Evolutionary conservation across 129 eudicot species (phyloP), one percentile per base, ranked within the genome.

Genomic region (Heracleum sosnowskyi): DNA sequence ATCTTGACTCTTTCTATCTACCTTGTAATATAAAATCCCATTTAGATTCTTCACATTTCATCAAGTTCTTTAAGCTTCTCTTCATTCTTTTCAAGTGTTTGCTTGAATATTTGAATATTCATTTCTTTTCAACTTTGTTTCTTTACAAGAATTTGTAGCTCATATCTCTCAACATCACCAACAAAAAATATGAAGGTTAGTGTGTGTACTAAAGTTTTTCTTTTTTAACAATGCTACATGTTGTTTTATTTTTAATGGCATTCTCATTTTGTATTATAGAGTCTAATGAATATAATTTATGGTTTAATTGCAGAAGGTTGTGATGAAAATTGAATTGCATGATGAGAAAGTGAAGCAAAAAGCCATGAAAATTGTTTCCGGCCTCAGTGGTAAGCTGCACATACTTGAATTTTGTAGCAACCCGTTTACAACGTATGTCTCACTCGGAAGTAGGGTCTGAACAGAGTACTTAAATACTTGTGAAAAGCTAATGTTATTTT

Each of bases 331-430:
- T 86, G 96, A 94, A 7, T 60, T 78, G 33, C 73, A 84, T 74
- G 96, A 94, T 44, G 97, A 90, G 28, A 91, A 79, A 84, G 72
- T 69, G 85, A 94, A 91, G 86, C 91, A 91, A 84, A 90, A 91
- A 69, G 97, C 92, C 85, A 89, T 94, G 98, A 87, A 90, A 79
- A 84, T 77, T 26, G 98, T 88, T 47, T 91, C 98, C 6, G 90
- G 97, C 69, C 89, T 94, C 49, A 0, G 84, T 78, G 98, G 98
- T 94, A 57, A 57, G 66, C n/a, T n/a, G n/a, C 33, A n/a, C 66
- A n/a, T 11, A 22, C 18, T 47, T 3, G 55, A 47, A 47, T 18
- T 6, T 4, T 47, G 24, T 16, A 47, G 7, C 22, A 1, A 47
- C 3, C 5, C 5, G 22, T 15, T 2, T 47, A 47, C 3, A 17